A percentile compares a stretch with the other conserved stretches of the same genome.
These are phyloP conservation scores for Ceratobasidium sp. DNA, from an alignment of 1,284 basidiomycete genomes.

Conservation along the genomic window DNA sequence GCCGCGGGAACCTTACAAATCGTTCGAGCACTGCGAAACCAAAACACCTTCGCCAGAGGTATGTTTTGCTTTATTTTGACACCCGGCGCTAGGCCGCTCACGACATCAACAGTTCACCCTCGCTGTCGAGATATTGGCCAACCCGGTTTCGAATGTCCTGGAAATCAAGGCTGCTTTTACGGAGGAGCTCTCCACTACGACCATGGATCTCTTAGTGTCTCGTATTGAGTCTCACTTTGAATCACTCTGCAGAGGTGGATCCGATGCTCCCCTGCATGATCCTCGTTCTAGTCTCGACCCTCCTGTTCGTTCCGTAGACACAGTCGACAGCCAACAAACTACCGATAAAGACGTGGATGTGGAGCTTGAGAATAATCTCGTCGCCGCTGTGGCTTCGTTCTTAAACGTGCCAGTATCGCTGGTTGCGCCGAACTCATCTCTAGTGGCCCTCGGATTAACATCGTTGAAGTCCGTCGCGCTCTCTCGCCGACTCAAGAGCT, in stretches of 20 bases:
- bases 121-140: constrained; percentile 62
- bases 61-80: constrained; percentile 51
- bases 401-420: constrained; percentile 4
- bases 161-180: constrained; percentile 30
- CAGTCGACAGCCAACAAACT: background rate
- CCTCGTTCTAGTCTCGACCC: background rate
- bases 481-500: constrained; percentile 39
- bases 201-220: background rate
- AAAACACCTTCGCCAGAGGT: constrained; percentile 64
- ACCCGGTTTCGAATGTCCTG: constrained; percentile 54
- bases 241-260: constrained; percentile 53
- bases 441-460: constrained; percentile 65
- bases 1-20: constrained; percentile 46
- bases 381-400: constrained; percentile 16
- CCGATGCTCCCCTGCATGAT: background rate
- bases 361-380: background rate
- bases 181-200: background rate
- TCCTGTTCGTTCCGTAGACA: background rate
- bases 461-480: constrained; percentile 62
- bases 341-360: background rate
- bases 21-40: constrained; percentile 57
- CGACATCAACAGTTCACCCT: constrained; percentile 60
- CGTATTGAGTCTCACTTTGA: constrained; percentile 15
- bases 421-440: constrained; percentile 56
- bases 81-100: constrained; percentile 10